Conservation (phyloP, 495 filamentous ascomycete genomes). For the Articulospora tetracladia region DNA sequence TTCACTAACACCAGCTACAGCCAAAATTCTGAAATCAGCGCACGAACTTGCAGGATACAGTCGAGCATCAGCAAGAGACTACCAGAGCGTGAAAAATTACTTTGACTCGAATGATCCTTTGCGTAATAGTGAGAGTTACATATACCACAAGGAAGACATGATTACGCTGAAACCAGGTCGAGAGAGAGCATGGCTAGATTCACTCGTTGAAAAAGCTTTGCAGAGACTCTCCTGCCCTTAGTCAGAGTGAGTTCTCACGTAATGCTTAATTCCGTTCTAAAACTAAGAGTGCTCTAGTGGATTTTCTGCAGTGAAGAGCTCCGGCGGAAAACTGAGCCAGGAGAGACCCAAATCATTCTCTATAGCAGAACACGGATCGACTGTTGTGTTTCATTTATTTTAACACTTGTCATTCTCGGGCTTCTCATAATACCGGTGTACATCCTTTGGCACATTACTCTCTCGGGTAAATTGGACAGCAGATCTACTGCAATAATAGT, state of each 20-base stretch:
- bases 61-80: slow-evolving; percentile 23
- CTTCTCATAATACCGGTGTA: slow-evolving; percentile 17
- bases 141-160: slow-evolving; percentile 32
- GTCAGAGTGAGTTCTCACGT: background rate
- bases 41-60: slow-evolving; percentile 1
- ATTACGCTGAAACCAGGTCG: slow-evolving; percentile 32
- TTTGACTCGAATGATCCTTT: slow-evolving; percentile 25
- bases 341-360: background rate
- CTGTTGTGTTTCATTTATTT: slow-evolving; percentile 3
- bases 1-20: background rate
- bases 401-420: slow-evolving; percentile 8
- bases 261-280: background rate
- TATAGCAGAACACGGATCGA: slow-evolving; percentile 4
- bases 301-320: slow-evolving; percentile 6
- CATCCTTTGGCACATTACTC: slow-evolving; percentile 10
- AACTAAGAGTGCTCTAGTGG: background rate
- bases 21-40: background rate
- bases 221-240: background rate
- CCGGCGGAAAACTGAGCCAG: slow-evolving; percentile 1
- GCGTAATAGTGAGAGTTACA: slow-evolving; percentile 13
- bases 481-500: background rate
- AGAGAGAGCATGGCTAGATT: slow-evolving; percentile 35
- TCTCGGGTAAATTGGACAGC: background rate
- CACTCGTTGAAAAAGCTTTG: slow-evolving; percentile 29
- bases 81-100: slow-evolving; percentile 27